Evolutionary conservation across 2,329 filamentous ascomycete species (phyloP).

Genomic region (Curvularia lunata): DNA sequence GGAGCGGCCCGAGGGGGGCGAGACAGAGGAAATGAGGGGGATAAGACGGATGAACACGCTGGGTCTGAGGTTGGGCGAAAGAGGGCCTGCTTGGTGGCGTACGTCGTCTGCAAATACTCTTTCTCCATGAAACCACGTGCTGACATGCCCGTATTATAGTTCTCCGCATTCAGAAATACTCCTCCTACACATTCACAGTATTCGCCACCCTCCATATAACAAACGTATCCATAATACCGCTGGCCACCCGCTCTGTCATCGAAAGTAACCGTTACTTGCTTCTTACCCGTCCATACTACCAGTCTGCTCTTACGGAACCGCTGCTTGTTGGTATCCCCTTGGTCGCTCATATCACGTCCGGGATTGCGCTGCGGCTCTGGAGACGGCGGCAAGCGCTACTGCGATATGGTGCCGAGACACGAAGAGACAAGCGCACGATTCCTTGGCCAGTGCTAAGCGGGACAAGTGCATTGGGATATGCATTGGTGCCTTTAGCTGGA

Average conservation of each 20-base stretch:
- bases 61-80: constrained; percentile 66
- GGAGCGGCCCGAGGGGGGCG: constrained; percentile 13
- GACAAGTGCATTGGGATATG: constrained; percentile 75
- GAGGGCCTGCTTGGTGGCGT: constrained; percentile 79
- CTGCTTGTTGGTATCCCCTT: constrained; percentile 79
- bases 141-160: constrained; percentile 57
- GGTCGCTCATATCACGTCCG: constrained; percentile 75
- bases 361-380: constrained; percentile 76
- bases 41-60: constrained; percentile 42
- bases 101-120: constrained; percentile 41
- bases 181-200: constrained; percentile 68
- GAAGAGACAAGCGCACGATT: constrained; percentile 55
- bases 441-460: constrained; percentile 75
- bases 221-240: constrained; percentile 55
- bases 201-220: constrained; percentile 53
- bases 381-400: constrained; percentile 72
- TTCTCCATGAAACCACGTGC: neutral
- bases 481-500: constrained; percentile 67
- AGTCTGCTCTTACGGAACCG: constrained; percentile 77
- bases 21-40: constrained; percentile 17
- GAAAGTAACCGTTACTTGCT: constrained; percentile 83
- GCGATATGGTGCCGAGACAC: constrained; percentile 75
- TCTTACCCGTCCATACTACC: constrained; percentile 90
- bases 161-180: constrained; percentile 81
- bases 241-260: constrained; percentile 60